phyloP scores from a whole-genome alignment of 495 filamentous ascomycete species.

The Melanomma pulvis-pyrius region DNA sequence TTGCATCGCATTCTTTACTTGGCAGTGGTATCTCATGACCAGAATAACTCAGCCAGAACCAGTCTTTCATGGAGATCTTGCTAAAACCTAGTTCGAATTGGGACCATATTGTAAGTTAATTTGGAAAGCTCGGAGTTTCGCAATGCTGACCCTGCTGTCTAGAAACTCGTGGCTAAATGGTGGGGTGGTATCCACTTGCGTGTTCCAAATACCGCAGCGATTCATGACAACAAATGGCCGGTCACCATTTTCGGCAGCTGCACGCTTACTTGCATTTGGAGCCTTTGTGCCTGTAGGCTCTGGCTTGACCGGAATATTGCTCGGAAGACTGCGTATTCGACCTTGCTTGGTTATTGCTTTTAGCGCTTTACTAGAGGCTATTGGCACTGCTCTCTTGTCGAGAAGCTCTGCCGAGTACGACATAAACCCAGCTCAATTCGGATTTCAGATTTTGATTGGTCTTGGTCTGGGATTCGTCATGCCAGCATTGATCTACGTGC shows the following conservation, averaged over 20 bases:
- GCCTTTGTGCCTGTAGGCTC: neutral
- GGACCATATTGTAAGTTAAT: slow-evolving; percentile 10
- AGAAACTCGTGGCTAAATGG: slow-evolving; percentile 12
- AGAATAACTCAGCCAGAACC: neutral
- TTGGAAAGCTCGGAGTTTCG: neutral
- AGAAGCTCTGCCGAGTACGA: neutral
- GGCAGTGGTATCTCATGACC: slow-evolving; percentile 8
- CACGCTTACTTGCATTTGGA: slow-evolving; percentile 4
- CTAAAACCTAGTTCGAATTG: neutral
- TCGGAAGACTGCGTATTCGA: neutral
- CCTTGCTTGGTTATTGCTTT: neutral
- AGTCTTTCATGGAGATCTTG: slow-evolving; percentile 24
- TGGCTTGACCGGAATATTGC: neutral
- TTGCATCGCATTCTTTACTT: slow-evolving; percentile 13
- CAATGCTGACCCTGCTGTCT: neutral
- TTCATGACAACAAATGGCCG: slow-evolving; percentile 8
- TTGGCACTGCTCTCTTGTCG: neutral
- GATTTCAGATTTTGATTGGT: slow-evolving; percentile 1
- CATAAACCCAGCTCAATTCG: neutral
- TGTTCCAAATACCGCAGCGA: slow-evolving; percentile 20
- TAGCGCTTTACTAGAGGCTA: neutral
- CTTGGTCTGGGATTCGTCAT: neutral
- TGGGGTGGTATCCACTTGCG: neutral
- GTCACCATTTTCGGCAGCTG: slow-evolving; percentile 7
- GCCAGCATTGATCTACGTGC: neutral